These are phyloP conservation scores for Citeromyces siamensis DNA, from an alignment of 1,139 yeast species.

Conservation along the genomic window DNA sequence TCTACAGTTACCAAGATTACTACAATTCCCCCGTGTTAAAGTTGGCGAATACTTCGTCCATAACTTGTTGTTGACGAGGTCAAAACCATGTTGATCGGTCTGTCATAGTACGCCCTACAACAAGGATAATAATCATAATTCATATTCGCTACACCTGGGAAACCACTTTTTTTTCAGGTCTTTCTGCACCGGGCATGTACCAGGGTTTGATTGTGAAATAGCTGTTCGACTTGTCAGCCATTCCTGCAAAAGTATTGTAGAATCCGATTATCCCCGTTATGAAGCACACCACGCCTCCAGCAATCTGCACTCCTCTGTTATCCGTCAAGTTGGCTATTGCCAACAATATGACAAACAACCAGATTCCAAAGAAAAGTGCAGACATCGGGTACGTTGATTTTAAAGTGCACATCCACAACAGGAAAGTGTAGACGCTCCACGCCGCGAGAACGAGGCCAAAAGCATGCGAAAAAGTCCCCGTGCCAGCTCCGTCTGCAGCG, in stretches of 20 bases:
- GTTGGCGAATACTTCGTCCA: too few relatives aligned
- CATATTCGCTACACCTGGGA: too few relatives aligned
- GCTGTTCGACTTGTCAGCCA: constrained; percentile 24
- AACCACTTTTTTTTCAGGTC: constrained; percentile 7
- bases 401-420: constrained; percentile 43
- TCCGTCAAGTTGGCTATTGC: constrained; percentile 44
- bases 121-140: too few relatives aligned
- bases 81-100: too few relatives aligned
- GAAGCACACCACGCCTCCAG: constrained; percentile 65
- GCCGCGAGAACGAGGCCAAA: constrained; percentile 51
- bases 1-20: too few relatives aligned
- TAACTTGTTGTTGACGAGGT: too few relatives aligned
- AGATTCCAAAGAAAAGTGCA: constrained; percentile 37
- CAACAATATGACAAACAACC: constrained; percentile 42
- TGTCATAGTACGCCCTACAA: too few relatives aligned
- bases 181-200: constrained; percentile 21
- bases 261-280: constrained; percentile 50
- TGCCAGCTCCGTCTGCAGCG: constrained; percentile 7
- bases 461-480: constrained; percentile 33
- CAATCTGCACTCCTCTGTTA: constrained; percentile 32
- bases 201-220: constrained; percentile 24
- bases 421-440: constrained; percentile 53
- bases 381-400: constrained; percentile 55
- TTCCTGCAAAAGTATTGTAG: constrained; percentile 36
- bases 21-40: too few relatives aligned